Base-by-base conservation (phyloP, 495 filamentous ascomycete genomes). In the Aspergillus saccharolyticus region DNA sequence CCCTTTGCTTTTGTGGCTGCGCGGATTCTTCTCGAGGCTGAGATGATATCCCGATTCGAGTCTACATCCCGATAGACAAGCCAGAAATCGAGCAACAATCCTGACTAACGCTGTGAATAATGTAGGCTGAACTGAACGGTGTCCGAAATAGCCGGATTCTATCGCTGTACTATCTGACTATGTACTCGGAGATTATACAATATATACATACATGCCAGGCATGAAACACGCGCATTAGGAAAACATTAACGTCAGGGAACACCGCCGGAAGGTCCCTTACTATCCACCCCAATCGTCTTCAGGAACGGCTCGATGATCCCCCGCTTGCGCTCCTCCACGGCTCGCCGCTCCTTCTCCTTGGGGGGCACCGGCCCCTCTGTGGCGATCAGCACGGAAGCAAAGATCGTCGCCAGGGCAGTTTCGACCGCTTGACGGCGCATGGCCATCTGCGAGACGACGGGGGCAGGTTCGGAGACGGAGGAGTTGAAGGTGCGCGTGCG, bases 261-360 rank as follows among this genome's bases (percentile, higher is more conserved):
- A 30, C 72, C 72, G 8, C 74, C 72, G 0, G 74, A 77, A 8
- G 74, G 72, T 1, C 72, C 74, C 8, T 63, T 57, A 51, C 65
- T 67, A 63, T 77, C 74, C 18, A 77, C 71, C 10, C 70, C 72
- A 49, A 75, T 64, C 56, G 72, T 70, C 54, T 77, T 77, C 50
- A 78, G 59, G 47, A 78, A 78, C 0, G 76, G 74, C 57, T 78
- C 73, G 4, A 78, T 69, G 24, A 78, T 70, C 17, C 69, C 59
- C 48, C 67, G 66, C 54, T 73, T 76, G 18, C 73, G 61, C 28
- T 75, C 74, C 19, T 78, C 72, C 8, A 65, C 61, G n/a, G 68
- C 69, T 2, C 73, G 70, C 1, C 66, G 67, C 28, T 77, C 76
- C 55, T 76, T 78, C 0, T 77, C 74, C 56, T 74, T 78, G 2